These are phyloP conservation scores for Morella rubra DNA, from an alignment of 306 rosid genomes.

Conservation along the genomic window DNA sequence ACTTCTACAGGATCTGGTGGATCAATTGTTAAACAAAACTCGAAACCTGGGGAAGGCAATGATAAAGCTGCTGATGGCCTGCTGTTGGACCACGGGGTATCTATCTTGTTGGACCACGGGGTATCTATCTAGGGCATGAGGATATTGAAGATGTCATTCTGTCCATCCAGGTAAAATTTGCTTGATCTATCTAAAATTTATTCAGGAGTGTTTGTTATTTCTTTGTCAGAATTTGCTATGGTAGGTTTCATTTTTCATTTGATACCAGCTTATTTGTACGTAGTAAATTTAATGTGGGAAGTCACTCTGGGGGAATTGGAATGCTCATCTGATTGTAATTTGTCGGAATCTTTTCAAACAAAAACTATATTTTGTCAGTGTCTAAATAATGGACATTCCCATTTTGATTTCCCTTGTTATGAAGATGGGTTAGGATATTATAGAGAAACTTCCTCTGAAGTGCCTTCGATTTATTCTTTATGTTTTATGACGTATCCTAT, in stretches of 20 bases:
- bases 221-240: not conserved
- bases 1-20: conserved; percentile 66
- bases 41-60: conserved; percentile 73
- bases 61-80: conserved; percentile 73
- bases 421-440: not conserved
- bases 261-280: not conserved
- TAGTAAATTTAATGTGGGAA: too few relatives aligned
- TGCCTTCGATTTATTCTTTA: conserved; percentile 12
- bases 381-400: not conserved
- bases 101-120: conserved; percentile 88
- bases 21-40: conserved; percentile 60
- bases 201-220: conserved; percentile 1
- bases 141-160: conserved; percentile 99
- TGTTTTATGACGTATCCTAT: conserved; percentile 5
- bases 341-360: not conserved
- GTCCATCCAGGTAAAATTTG: conserved; percentile 80
- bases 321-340: not conserved
- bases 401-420: not conserved
- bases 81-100: conserved; percentile 92
- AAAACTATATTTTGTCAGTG: not conserved
- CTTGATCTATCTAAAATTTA: conserved; percentile 1
- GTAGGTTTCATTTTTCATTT: conserved; percentile 17
- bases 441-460: not conserved
- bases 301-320: not conserved
- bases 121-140: conserved; percentile 85